These are phyloP conservation scores for Nothophoma quercina DNA, from an alignment of 2,329 filamentous ascomycete genomes.

Conservation along the genomic window DNA sequence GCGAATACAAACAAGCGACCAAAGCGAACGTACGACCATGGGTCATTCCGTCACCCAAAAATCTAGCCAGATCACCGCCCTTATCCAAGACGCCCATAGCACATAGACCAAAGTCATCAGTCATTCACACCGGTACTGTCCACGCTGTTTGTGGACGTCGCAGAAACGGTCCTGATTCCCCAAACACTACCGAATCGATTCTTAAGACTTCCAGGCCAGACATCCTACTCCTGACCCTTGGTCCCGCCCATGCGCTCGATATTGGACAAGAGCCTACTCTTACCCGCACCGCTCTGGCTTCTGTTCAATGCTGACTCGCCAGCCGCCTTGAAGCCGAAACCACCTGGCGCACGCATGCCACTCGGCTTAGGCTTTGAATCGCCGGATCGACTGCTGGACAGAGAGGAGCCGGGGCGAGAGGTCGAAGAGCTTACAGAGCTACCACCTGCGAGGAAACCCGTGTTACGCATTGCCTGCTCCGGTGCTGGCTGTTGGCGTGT, in stretches of 20 bases:
- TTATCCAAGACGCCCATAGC: constrained; percentile 8
- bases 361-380: constrained; percentile 53
- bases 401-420: constrained; percentile 37
- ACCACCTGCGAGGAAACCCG: constrained; percentile 42
- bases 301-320: constrained; percentile 38
- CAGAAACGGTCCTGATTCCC: constrained; percentile 8
- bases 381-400: constrained; percentile 36
- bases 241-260: constrained; percentile 84
- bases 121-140: constrained; percentile 4
- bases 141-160: constrained; percentile 3
- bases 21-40: constrained; percentile 4
- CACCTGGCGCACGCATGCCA: constrained; percentile 68
- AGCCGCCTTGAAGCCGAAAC: constrained; percentile 44
- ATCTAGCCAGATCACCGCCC: no score
- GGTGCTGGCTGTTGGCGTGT: constrained; percentile 23
- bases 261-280: constrained; percentile 81
- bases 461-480: constrained; percentile 39
- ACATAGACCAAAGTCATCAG: constrained; percentile 1
- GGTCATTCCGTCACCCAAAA: constrained; percentile 5
- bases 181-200: constrained; percentile 5
- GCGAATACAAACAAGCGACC: not conserved
- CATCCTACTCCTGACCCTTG: constrained; percentile 31
- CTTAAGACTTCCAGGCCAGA: constrained; percentile 14
- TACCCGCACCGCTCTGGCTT: constrained; percentile 46
- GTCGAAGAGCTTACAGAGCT: constrained; percentile 17